Evolutionary conservation across 306 rosid species (phyloP).

Genomic region (Cucumis hystrix): DNA sequence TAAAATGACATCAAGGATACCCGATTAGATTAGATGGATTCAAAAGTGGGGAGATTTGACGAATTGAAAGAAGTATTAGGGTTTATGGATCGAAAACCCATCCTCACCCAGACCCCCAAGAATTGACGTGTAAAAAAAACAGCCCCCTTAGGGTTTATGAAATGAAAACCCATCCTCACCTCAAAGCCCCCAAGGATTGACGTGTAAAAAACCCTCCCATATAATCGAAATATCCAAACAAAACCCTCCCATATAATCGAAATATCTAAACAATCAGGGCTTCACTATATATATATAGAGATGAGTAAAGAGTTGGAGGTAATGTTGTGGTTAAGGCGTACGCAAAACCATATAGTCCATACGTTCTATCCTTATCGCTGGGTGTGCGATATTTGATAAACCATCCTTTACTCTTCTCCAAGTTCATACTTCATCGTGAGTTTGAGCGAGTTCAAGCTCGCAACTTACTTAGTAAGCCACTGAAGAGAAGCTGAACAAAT

Average conservation of each 20-base stretch:
- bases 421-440: neutral
- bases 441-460: neutral
- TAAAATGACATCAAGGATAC: too few relatives aligned
- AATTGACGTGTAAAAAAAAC: neutral
- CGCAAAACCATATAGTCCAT: constrained; percentile 5
- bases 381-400: neutral
- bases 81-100: neutral
- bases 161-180: neutral
- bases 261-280: neutral
- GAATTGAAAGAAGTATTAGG: neutral
- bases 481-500: constrained; percentile 11
- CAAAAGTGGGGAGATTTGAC: too few relatives aligned
- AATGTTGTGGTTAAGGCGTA: neutral
- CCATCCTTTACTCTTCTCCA: neutral
- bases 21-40: too few relatives aligned
- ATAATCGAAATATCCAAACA: neutral
- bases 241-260: neutral
- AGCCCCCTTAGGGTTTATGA: neutral
- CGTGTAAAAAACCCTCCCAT: neutral
- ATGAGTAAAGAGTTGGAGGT: neutral
- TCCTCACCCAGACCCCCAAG: neutral
- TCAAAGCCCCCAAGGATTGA: neutral
- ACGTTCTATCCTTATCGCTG: constrained; percentile 6
- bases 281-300: neutral
- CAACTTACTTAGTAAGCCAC: neutral